Evolutionary conservation across 306 rosid species (phyloP).

Genomic region (barrel medic (Medicago truncatula)): MtrunA17r5.0-ANR NC_053048.1:45429501-45430000

Average conservation of each 20-base stretch:
- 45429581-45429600: not conserved
- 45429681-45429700: not conserved
- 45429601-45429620: not conserved
- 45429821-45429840: too few relatives aligned
- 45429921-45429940: not conserved
- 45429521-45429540: conserved; percentile 6
- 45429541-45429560: not conserved
- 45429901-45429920: not conserved
- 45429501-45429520: not conserved
- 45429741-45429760: not conserved
- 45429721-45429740: not conserved
- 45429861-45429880: not conserved
- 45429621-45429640: not conserved
- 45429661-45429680: not conserved
- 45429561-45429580: not conserved
- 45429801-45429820: too few relatives aligned
- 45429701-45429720: not conserved
- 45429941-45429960: not conserved
- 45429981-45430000: not conserved
- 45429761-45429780: not conserved
- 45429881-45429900: not conserved
- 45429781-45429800: not conserved
- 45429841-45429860: not conserved
- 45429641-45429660: not conserved
- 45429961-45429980: not conserved